Base-by-base conservation (phyloP, 2,329 filamentous ascomycete genomes). In the Neonectria magnoliae region DNA sequence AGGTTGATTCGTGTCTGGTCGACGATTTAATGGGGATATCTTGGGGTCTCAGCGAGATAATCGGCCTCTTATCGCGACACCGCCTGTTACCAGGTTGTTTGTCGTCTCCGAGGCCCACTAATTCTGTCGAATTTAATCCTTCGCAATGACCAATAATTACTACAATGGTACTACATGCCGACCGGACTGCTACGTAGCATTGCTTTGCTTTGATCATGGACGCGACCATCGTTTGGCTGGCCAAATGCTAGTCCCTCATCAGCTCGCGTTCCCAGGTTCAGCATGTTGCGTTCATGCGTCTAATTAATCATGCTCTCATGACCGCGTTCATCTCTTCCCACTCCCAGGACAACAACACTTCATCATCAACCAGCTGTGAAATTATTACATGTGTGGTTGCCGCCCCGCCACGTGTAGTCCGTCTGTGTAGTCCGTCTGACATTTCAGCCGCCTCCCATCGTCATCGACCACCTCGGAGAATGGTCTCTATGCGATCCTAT, bases 401-500 rank as follows among this genome's bases (percentile, higher is more conserved):
- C 18, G 48, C 9, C 27, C 27, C 31, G 20, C 27, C 45, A 29
- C 56, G 31, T 52, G 56, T 16, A 25, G 36, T 58, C 47, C 47
- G 47, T 38, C 45, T 33, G 25, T 52, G 56, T 16, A 25, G 36
- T 58, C 47, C 47, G 47, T 38, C 45, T 33, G 25, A 58, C 48
- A 14, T 33, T 18, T 20, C 29, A 33, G 29, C 29, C n/a, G 29
- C 31, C 18, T 33, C 48, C 25, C 18, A n/a, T 13, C 29, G 6
- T 18, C 48, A 51, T 8, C n/a, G 29, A 33, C 14, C 18, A 33
- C 14, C n/a, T 57, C 44, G 55, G 44, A 48, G 13, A 42, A 38
- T 48, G n/a, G 5, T 25, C 29, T 25, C 10, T 56, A 63, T 50
- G 60, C 60, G 60, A 36, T 20, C 60, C 60, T 63, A 63, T 63